phyloP scores from a whole-genome alignment of 768 basidiomycete genomes.

The Phlebiopsis gigantea region DNA sequence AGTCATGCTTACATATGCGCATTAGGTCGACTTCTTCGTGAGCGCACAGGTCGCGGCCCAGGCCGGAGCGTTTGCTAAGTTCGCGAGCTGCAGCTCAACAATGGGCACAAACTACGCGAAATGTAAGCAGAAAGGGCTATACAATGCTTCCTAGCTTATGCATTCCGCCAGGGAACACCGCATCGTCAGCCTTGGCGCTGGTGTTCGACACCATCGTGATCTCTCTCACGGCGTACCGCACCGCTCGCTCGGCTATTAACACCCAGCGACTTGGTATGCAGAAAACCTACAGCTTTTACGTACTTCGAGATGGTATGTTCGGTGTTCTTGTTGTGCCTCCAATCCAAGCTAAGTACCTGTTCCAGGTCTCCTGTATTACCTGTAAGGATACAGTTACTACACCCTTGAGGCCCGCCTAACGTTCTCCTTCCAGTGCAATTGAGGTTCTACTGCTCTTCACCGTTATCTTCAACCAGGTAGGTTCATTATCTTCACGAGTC shows the following conservation, averaged over 20 bases:
- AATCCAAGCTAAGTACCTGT: background rate
- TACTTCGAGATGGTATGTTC: background rate
- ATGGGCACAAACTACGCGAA: background rate
- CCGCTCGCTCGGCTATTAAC: background rate
- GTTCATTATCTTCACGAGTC: background rate
- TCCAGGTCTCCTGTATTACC: background rate
- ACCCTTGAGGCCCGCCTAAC: background rate
- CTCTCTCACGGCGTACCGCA: background rate
- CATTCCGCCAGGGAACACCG: background rate
- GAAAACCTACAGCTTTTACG: background rate
- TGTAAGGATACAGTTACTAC: background rate
- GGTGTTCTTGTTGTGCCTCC: background rate
- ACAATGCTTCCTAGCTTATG: background rate
- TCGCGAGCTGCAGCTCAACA: background rate
- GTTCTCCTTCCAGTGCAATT: background rate
- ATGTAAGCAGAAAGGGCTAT: background rate
- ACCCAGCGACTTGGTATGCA: background rate
- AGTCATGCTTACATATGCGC: background rate
- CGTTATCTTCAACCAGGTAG: background rate
- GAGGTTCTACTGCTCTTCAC: background rate
- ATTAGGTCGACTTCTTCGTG: background rate
- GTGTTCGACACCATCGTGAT: background rate
- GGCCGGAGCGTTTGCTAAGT: background rate
- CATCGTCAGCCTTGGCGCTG: background rate
- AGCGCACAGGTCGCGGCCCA: background rate